Base-by-base conservation (phyloP, 495 filamentous ascomycete species). In the Penicillium roqueforti region DNA sequence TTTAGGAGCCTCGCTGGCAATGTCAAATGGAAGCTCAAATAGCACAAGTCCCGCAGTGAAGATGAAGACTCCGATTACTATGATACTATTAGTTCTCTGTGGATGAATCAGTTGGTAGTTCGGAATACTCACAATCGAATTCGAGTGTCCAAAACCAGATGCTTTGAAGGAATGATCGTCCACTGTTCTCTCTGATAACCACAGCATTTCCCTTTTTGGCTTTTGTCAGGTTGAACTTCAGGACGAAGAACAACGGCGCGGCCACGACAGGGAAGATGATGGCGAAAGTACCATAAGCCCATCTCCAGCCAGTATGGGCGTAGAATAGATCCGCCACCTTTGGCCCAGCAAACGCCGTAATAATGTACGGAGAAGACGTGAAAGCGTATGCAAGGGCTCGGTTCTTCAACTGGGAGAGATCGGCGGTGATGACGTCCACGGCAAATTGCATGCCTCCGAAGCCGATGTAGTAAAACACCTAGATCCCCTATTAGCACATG, bases 271-370 rank as follows among this genome's bases (percentile, higher is more conserved):
- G 82, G 6, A 76, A 75, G 54, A 85, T 68, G 62, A 86, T 83
- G 26, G 79, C 68, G 58, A 81, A 86, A 31, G 72, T 66, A 20
- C 83, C 83, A 56, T 80, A 85, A 18, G 71, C 79, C 85, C 83
- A 87, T 47, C 81, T 72, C 69, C 75, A 87, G 42, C 75, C 71
- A 14, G 71, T 63, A 1, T 74, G 61, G 22, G 71, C 45, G 37
- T 77, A 63, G 54, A 84, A 73, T 14, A 66, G 66, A 4, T 74
- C 52, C 4, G 80, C 68, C 4, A 77, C 68, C n/a, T 69, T 72
- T 20, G 72, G 70, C 20, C 76, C 76, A 39, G 77, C 71, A 66
- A 74, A 85, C 34, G 76, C 73, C 41, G 81, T 84, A 47, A 78
- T 74, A 36, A 87, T 81, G 66, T 83, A 83, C 6, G 83, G 83